Evolutionary conservation across 2,329 filamentous ascomycete species (phyloP).

Genomic region (Hymenoscyphus infarciens): DNA sequence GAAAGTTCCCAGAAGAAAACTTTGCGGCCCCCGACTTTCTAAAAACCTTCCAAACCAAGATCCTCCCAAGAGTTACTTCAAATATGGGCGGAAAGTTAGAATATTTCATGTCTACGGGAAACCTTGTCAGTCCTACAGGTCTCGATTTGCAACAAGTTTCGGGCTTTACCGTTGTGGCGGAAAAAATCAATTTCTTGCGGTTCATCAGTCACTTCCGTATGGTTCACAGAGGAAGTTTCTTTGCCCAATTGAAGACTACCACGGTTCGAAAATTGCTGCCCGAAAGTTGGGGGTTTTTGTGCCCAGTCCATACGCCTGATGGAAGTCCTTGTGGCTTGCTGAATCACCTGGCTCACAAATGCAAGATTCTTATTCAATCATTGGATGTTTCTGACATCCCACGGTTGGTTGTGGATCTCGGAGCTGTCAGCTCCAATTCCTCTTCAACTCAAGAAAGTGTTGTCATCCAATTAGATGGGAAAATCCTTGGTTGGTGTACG

Average conservation of each 20-base stretch:
- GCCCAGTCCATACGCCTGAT: conserved; percentile 95
- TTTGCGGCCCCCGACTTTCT: conserved; percentile 76
- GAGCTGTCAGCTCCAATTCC: conserved; percentile 71
- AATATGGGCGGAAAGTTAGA: conserved; percentile 84
- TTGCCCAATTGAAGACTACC: conserved; percentile 94
- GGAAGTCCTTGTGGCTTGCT: conserved; percentile 90
- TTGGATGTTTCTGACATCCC: conserved; percentile 74
- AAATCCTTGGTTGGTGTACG: conserved; percentile 84
- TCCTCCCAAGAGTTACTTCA: conserved; percentile 80
- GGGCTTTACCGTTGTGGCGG: conserved; percentile 93
- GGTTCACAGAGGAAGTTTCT: conserved; percentile 98
- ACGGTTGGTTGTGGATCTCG: conserved; percentile 71
- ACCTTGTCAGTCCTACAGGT: conserved; percentile 84
- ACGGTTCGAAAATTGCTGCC: conserved; percentile 92
- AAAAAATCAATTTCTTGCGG: conserved; percentile 98
- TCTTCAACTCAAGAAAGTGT: conserved; percentile 80
- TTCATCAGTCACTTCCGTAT: conserved; percentile 99
- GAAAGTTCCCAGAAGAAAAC: conserved; percentile 57
- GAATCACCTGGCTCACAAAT: conserved; percentile 94
- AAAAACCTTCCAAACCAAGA: conserved; percentile 72
- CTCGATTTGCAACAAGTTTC: conserved; percentile 92
- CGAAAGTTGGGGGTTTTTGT: conserved; percentile 97
- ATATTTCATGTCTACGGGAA: conserved; percentile 96
- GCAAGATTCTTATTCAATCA: conserved; percentile 74
- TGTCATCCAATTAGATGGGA: conserved; percentile 85